A percentile compares a stretch with the other conserved stretches of the same genome.
Conservation (phyloP, 2,329 filamentous ascomycete species). For the Penicillium psychrosexuale region DNA sequence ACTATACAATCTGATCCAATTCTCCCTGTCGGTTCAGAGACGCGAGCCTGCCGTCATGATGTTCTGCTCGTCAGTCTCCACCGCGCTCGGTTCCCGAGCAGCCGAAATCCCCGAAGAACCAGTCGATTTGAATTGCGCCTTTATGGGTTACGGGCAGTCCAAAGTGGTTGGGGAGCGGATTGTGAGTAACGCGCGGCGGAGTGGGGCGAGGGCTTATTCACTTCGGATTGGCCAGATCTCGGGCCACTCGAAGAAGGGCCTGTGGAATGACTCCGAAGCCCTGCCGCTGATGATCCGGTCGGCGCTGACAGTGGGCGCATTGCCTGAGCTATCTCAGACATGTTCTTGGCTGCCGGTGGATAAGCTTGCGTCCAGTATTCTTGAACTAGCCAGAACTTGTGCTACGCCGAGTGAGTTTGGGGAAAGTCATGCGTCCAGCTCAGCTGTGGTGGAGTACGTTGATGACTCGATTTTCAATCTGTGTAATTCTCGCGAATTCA, state of each 20-base stretch:
- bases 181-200: conserved; percentile 25
- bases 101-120: conserved; percentile 19
- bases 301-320: conserved; percentile 24
- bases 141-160: conserved; percentile 35
- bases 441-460: not conserved
- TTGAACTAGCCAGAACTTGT: conserved; percentile 26
- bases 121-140: conserved; percentile 13
- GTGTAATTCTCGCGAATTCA: conserved; percentile 31
- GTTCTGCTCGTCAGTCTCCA: conserved; percentile 54
- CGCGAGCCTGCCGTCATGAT: conserved; percentile 36
- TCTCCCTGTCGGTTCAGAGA: conserved; percentile 42
- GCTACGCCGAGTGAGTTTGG: not conserved
- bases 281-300: conserved; percentile 35
- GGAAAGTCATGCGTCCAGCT: not conserved
- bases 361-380: conserved; percentile 24
- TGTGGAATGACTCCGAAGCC: conserved; percentile 37
- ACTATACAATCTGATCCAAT: conserved; percentile 46
- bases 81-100: conserved; percentile 22
- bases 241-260: conserved; percentile 32
- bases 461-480: conserved; percentile 34
- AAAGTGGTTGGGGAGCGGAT: conserved; percentile 34
- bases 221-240: conserved; percentile 38
- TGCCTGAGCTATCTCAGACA: conserved; percentile 24
- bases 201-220: conserved; percentile 27
- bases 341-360: conserved; percentile 37